Evolutionary conservation across 169 alveolate genomes (phyloP).

Genomic region (Cryptosporidium tyzzeri): DNA sequence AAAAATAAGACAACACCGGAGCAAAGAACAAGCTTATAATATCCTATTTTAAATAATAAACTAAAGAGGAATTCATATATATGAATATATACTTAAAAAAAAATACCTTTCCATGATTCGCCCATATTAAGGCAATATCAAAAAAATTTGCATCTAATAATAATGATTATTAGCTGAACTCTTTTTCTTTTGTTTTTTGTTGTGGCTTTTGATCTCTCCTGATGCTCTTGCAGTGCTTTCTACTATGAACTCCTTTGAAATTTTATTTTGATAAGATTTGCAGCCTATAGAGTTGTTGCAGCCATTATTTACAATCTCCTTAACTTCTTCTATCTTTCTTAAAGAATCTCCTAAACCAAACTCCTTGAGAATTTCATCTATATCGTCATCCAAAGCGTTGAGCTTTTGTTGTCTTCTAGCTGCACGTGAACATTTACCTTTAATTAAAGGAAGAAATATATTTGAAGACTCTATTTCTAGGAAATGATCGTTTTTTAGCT

Average conservation of each 20-base stretch:
- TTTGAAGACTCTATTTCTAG: background rate
- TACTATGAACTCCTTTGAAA: background rate
- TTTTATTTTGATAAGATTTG: background rate
- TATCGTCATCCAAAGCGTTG: background rate
- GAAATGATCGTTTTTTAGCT: background rate
- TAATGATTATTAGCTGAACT: background rate
- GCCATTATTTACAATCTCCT: background rate
- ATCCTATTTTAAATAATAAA: too few relatives aligned
- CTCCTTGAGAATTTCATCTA: slow-evolving; percentile 7
- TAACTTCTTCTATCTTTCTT: background rate
- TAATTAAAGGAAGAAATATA: slow-evolving; percentile 4
- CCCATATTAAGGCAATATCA: background rate
- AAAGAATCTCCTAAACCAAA: background rate
- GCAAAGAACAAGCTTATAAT: background rate
- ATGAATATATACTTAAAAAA: too few relatives aligned
- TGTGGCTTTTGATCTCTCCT: slow-evolving; percentile 2
- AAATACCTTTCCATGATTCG: background rate
- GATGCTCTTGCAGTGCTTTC: slow-evolving; percentile 17
- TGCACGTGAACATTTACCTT: background rate
- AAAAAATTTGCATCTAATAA: background rate
- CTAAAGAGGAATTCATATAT: background rate
- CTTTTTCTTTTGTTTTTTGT: slow-evolving; percentile 22
- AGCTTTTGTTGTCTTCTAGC: background rate
- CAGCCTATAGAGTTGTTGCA: background rate
- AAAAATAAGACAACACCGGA: too few relatives aligned